Percentiles rank a stretch among this genome's conserved stretches.
phyloP scores from a whole-genome alignment of 306 rosid species.

The Prunus salicina region DNA sequence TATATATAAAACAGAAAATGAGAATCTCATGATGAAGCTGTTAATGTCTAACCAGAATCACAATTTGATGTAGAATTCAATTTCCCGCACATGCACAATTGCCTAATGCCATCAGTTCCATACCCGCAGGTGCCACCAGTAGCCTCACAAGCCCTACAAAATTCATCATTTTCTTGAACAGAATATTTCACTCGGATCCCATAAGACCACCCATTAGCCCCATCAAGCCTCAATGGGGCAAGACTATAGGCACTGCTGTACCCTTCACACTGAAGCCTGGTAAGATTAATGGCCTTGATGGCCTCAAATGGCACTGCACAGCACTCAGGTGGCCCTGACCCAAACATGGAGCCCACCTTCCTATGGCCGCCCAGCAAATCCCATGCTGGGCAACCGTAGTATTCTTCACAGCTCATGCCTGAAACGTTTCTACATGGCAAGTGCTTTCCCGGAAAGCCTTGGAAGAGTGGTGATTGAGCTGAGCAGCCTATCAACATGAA shows the following conservation, averaged over 20 bases:
- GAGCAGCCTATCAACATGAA: conserved; percentile 96
- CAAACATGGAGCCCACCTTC: conserved; percentile 38
- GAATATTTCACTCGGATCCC: conserved; percentile 90
- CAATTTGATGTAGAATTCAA: conserved; percentile 81
- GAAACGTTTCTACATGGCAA: conserved; percentile 85
- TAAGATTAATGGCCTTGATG: conserved; percentile 72
- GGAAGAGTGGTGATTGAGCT: conserved; percentile 76
- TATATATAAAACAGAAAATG: background rate
- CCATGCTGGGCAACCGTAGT: conserved; percentile 86
- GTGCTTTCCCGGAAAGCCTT: conserved; percentile 90
- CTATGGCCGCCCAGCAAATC: conserved; percentile 72
- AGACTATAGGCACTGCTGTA: conserved; percentile 84
- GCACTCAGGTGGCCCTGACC: conserved; percentile 80
- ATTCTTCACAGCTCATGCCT: conserved; percentile 92
- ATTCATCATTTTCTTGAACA: conserved; percentile 67
- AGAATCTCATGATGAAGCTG: background rate
- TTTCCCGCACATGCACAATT: conserved; percentile 74
- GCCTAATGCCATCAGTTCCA: conserved; percentile 62
- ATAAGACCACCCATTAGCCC: conserved; percentile 71
- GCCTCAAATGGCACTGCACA: conserved; percentile 73
- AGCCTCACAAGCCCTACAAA: conserved; percentile 81
- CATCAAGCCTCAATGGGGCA: conserved; percentile 78
- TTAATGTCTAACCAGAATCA: conserved; percentile 55
- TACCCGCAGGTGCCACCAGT: conserved; percentile 92
- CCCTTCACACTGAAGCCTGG: conserved; percentile 80